Evolutionary conservation across 1,139 yeast genomes (phyloP).

Genomic region (Pichia kudriavzevii): DNA sequence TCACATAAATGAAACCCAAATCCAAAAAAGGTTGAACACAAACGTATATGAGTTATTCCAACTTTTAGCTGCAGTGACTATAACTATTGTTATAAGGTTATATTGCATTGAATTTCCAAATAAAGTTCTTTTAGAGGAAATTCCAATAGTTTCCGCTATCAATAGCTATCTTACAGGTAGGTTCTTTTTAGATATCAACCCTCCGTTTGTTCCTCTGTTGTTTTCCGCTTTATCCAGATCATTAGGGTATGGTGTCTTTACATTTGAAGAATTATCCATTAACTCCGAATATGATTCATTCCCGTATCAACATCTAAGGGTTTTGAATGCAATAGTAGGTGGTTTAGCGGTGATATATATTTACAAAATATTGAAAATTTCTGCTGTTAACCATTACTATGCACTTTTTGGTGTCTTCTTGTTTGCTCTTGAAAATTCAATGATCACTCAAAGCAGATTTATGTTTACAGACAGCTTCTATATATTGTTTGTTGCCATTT

Average conservation of each 20-base stretch:
- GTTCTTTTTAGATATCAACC: slow-evolving; percentile 54
- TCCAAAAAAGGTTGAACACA: slow-evolving; percentile 3
- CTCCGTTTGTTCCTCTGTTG: slow-evolving; percentile 51
- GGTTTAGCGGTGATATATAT: slow-evolving; percentile 38
- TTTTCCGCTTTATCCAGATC: slow-evolving; percentile 37
- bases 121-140: slow-evolving; percentile 52
- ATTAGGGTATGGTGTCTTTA: slow-evolving; percentile 31
- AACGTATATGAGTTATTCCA: slow-evolving; percentile 6
- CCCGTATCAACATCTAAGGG: slow-evolving; percentile 44
- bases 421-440: slow-evolving; percentile 47
- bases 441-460: slow-evolving; percentile 42
- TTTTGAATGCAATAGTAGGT: slow-evolving; percentile 47
- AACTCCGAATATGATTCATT: slow-evolving; percentile 12
- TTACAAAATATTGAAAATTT: slow-evolving; percentile 41
- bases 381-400: slow-evolving; percentile 37
- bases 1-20: slow-evolving; percentile 2
- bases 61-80: background rate
- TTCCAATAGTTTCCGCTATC: slow-evolving; percentile 33
- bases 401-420: slow-evolving; percentile 40
- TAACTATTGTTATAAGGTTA: slow-evolving; percentile 29
- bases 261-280: slow-evolving; percentile 1
- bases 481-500: slow-evolving; percentile 38
- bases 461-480: slow-evolving; percentile 47
- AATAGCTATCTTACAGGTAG: slow-evolving; percentile 54
- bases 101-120: slow-evolving; percentile 34